Percentiles rank a stretch among this genome's conserved stretches.
Conservation (phyloP, 2,329 filamentous ascomycete genomes). For the Neoscytalidium dimidiatum region DNA sequence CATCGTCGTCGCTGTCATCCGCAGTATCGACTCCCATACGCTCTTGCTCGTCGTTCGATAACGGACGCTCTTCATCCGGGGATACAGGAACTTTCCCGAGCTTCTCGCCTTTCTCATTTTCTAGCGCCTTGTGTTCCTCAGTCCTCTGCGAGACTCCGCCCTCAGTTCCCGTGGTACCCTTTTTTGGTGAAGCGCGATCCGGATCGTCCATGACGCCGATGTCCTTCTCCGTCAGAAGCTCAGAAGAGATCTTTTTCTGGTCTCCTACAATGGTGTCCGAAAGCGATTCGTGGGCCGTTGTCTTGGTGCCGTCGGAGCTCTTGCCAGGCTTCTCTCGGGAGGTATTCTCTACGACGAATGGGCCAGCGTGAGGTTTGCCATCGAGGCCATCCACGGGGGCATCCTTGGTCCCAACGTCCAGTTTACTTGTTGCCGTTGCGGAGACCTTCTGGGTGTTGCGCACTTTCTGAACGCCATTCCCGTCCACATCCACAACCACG, state of each 20-base stretch:
- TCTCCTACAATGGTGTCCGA: constrained; percentile 40
- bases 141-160: constrained; percentile 87
- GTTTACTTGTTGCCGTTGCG: constrained; percentile 31
- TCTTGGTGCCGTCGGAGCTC: constrained; percentile 2
- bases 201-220: constrained; percentile 89
- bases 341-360: constrained; percentile 62
- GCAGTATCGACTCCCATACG: constrained; percentile 54
- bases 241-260: constrained; percentile 26
- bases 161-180: constrained; percentile 85
- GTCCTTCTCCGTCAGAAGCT: constrained; percentile 51
- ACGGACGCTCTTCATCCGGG: constrained; percentile 81
- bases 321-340: constrained; percentile 32
- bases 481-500: constrained; percentile 23
- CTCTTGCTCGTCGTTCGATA: constrained; percentile 79
- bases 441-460: constrained; percentile 25
- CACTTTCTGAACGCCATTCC: constrained; percentile 11
- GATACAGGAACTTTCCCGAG: constrained; percentile 74
- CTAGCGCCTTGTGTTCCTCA: constrained; percentile 70
- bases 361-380: constrained; percentile 89
- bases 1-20: constrained; percentile 39
- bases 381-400: constrained; percentile 80
- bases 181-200: constrained; percentile 71
- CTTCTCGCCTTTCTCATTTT: constrained; percentile 66
- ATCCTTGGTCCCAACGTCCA: constrained; percentile 65
- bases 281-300: neutral